Conservation (phyloP, 2,329 filamentous ascomycete species). For the Ascomycota sp. region DNA sequence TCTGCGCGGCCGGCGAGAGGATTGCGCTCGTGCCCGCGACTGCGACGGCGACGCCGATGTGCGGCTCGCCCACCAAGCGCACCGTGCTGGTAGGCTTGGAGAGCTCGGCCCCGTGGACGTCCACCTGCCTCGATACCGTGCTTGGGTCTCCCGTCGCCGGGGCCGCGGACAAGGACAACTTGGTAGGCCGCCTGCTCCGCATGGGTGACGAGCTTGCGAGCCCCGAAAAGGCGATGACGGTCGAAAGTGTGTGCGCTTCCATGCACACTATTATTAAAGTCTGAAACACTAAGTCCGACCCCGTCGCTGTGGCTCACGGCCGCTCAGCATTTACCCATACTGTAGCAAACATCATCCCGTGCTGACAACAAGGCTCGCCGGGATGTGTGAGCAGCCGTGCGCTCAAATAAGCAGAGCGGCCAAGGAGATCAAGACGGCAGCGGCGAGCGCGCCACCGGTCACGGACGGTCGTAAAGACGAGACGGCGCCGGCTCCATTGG, state of each 20-base stretch:
- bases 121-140: conserved; percentile 56
- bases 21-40: conserved; percentile 24
- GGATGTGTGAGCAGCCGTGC: too few relatives aligned
- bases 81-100: conserved; percentile 35
- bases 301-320: too few relatives aligned
- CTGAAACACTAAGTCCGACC: too few relatives aligned
- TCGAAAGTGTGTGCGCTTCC: conserved; percentile 80
- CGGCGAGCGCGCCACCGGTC: too few relatives aligned
- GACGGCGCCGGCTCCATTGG: too few relatives aligned
- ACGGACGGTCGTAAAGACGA: too few relatives aligned
- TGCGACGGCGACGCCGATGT: conserved; percentile 25
- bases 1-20: conserved; percentile 19
- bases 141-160: conserved; percentile 27
- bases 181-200: conserved; percentile 25
- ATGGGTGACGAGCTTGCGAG: conserved; percentile 43
- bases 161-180: conserved; percentile 32
- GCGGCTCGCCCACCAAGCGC: conserved; percentile 40
- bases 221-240: conserved; percentile 72
- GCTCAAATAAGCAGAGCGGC: too few relatives aligned
- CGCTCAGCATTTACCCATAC: too few relatives aligned
- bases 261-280: conserved; percentile 55
- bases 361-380: too few relatives aligned
- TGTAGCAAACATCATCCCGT: too few relatives aligned
- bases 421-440: too few relatives aligned
- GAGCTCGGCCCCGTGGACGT: conserved; percentile 44